Evolutionary conservation across 1,284 basidiomycete species (phyloP), one percentile per base, ranked within the genome.

Genomic region (Rhodotorula sp.): DNA sequence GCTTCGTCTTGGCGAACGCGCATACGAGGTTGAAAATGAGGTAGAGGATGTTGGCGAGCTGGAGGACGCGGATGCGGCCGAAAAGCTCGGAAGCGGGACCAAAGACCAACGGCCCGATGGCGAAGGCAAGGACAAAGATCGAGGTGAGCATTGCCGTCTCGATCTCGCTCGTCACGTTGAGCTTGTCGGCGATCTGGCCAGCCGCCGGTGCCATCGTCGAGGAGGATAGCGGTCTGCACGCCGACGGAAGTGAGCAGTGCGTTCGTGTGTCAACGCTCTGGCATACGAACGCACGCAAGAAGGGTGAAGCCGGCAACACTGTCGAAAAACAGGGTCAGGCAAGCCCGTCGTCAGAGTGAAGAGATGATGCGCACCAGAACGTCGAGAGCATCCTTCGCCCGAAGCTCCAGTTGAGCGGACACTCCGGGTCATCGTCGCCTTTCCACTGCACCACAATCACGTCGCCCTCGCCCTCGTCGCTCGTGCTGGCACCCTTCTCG

Each of bases 161-260:
- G 5, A 84, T 53, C 1, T 64, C 52, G 53, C 78, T 86, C 7
- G 85, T 86, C 41, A 91, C 85, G 1, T 86, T 84, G 72, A 91
- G 87, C 41, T 88, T 80, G 16, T 73, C 64, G 0, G 88, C 87
- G 7, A 91, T 76, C 62, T 87, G 85, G 0, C 75, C 76, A 1
- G 85, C 83, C 0, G 89, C 88, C 0, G 90, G 89, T 0, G 91
- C 88, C 46, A 90, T 84, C 86, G 91, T 90, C n/a, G 88, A 85
- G 5, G 88, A 88, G 1, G 88, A 87, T 1, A 89, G 83, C 0
- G 88, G 88, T 7, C 59, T 58, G 59, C 27, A 23, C 3, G 14
- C 17, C 27, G 42, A 3, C n/a, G 48, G 41, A 21, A 41, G 49
- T 34, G 34, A 34, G 34, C 34, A 34, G 16, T 27, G 4, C 49